Evolutionary conservation across 805 yeast genomes (phyloP), one percentile per base, ranked within the genome.

Genomic region (Cyberlindnera mississippiensis): DNA sequence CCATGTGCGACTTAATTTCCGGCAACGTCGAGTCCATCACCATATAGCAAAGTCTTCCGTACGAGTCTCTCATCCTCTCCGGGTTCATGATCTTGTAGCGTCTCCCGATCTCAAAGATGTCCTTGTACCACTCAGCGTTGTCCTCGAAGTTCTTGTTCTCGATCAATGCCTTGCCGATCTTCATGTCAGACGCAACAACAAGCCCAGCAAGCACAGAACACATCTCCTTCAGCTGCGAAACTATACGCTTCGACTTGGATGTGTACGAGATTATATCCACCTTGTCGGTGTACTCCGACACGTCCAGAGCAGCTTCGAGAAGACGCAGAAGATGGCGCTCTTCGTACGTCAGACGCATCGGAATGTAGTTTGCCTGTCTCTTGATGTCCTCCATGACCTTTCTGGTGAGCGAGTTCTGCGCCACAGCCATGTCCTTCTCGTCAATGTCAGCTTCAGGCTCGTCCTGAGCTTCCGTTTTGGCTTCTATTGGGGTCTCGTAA

Each of bases 21-120:
- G 88, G 84, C 22, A 82, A 62, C 35, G 85, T 66, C 2, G 93
- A 85, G 61, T 85, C 95, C 93, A 85, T 85, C 28, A 84, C 79
- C 85, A 85, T 85, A 60, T 85, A 85, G 64, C 85, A 81, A 43
- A 85, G 65, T 54, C 85, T 84, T 35, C 95, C 95, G 59, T 79
- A 85, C 4, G 80, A 80, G 53, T 81, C 85, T 47, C 89, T 72
- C 85, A 85, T 80, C 52, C 78, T 72, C 51, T 85, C 89, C 0
- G 95, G 95, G 55, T 85, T 85, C 89, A 85, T 81, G 52, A 85
- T 80, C 57, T 85, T 85, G 64, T 85, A 85, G 33, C 93, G 70
- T 53, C 93, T 69, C 18, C 93, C 93, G 46, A 85, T 77, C 62
- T 85, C 93, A 59, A 85, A 85, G 7, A 85, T 67, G 32, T 62